A percentile compares a stretch with the other conserved stretches of the same genome.
Evolutionary conservation across 257 asterid genomes (phyloP).

Genomic region (Nicotiana obtusifolia): DNA sequence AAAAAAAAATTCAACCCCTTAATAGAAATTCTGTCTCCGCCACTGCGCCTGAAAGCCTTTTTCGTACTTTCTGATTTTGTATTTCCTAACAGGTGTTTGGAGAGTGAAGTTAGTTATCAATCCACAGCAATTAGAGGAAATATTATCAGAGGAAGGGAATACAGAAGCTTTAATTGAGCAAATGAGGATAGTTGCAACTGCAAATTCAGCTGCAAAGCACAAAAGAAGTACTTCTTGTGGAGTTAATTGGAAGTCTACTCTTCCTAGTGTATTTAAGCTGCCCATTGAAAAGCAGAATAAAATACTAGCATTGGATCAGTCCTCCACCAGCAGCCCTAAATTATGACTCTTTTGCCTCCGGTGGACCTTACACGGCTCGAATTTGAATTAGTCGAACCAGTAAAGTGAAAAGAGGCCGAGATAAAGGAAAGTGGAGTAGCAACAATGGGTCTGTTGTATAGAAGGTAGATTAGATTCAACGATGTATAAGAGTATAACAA

Average conservation of each 20-base stretch:
- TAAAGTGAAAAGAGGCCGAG: not conserved
- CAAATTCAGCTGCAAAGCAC: slow-evolving; percentile 20
- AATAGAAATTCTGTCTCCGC: too few relatives aligned
- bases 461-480: not conserved
- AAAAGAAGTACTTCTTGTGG: slow-evolving; percentile 26
- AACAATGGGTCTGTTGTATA: not conserved
- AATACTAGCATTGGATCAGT: slow-evolving; percentile 2
- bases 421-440: not conserved
- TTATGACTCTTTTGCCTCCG: not conserved
- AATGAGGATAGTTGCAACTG: slow-evolving; percentile 56
- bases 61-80: not conserved
- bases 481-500: not conserved
- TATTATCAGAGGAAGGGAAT: slow-evolving; percentile 49
- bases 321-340: slow-evolving; percentile 9
- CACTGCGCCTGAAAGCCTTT: too few relatives aligned
- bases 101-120: slow-evolving; percentile 57
- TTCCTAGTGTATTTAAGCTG: slow-evolving; percentile 16
- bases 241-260: slow-evolving; percentile 23
- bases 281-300: slow-evolving; percentile 6
- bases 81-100: slow-evolving; percentile 40
- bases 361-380: not conserved
- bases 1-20: too few relatives aligned
- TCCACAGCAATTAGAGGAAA: slow-evolving; percentile 42
- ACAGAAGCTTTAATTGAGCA: slow-evolving; percentile 65
- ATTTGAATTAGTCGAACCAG: not conserved